phyloP scores from a whole-genome alignment of 2,329 filamentous ascomycete species.

The Davidsoniella australis region DNA sequence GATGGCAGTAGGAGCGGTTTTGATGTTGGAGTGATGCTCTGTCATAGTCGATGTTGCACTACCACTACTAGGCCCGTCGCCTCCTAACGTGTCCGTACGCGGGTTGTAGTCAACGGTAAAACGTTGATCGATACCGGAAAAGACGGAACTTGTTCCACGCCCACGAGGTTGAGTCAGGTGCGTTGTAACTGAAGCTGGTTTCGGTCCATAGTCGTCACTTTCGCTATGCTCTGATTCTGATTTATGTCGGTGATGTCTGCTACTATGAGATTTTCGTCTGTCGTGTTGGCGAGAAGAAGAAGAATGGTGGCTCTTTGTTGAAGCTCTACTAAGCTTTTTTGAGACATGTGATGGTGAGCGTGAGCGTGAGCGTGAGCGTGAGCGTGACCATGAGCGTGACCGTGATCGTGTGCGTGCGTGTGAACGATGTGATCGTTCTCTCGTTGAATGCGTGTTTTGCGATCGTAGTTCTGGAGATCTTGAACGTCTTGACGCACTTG shows the following conservation, averaged over 20 bases:
- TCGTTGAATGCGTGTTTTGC: too few species aligned
- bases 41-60: not conserved
- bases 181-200: not conserved
- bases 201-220: constrained; percentile 6
- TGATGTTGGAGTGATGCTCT: too few species aligned
- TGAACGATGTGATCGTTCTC: not conserved
- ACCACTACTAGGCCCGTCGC: too few species aligned
- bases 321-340: too few species aligned
- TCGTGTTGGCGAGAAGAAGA: not conserved
- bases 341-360: not conserved
- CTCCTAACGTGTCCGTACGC: constrained; percentile 26
- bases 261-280: not conserved
- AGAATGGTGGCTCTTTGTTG: too few species aligned
- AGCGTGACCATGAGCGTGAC: not conserved
- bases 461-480: too few species aligned
- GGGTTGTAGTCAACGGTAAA: constrained; percentile 54
- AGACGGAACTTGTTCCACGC: constrained; percentile 44
- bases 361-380: not conserved
- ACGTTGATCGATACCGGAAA: constrained; percentile 58
- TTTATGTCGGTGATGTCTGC: not conserved
- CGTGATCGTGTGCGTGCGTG: not conserved
- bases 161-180: constrained; percentile 38
- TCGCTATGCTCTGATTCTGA: not conserved
- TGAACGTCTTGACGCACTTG: too few species aligned
- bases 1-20: too few species aligned